A percentile compares a stretch with the other conserved stretches of the same genome.
Conservation (phyloP, 768 basidiomycete species). For the Rhizopogon sp. region DNA sequence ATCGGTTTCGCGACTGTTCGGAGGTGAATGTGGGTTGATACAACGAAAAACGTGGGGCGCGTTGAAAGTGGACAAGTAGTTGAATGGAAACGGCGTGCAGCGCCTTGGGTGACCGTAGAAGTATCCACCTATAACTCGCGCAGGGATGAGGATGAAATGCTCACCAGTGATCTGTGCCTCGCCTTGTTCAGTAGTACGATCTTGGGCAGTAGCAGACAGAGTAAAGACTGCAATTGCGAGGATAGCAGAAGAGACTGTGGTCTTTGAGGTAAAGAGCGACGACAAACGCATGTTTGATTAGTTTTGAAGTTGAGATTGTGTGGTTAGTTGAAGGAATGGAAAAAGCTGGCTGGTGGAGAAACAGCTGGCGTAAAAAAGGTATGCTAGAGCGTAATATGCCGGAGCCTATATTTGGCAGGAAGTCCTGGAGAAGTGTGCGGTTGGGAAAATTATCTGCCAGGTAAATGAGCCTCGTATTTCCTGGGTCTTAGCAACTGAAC, state of each 20-base stretch:
- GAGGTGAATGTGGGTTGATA: neutral
- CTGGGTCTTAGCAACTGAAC: neutral
- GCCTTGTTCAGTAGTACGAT: conserved; percentile 29
- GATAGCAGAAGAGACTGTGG: conserved; percentile 2
- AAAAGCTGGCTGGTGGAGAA: neutral
- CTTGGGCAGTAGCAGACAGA: conserved; percentile 12
- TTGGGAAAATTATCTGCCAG: neutral
- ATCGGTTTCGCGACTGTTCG: neutral
- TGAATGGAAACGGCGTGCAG: neutral
- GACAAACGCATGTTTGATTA: conserved; percentile 12
- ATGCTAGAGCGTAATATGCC: neutral
- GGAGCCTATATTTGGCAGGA: conserved; percentile 1
- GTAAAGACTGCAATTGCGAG: conserved; percentile 4
- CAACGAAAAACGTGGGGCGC: neutral
- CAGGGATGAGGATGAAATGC: conserved; percentile 1
- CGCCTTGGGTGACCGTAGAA: neutral
- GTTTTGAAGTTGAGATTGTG: neutral
- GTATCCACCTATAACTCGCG: neutral
- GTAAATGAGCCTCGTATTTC: neutral
- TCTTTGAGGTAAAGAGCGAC: conserved; percentile 13
- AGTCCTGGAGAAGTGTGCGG: neutral
- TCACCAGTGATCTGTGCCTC: conserved; percentile 36
- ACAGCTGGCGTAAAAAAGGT: neutral
- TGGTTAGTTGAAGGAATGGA: neutral
- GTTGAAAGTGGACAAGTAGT: neutral